Conservation (phyloP, 176 grass and related monocot genomes). For the Musa beccarii region DNA sequence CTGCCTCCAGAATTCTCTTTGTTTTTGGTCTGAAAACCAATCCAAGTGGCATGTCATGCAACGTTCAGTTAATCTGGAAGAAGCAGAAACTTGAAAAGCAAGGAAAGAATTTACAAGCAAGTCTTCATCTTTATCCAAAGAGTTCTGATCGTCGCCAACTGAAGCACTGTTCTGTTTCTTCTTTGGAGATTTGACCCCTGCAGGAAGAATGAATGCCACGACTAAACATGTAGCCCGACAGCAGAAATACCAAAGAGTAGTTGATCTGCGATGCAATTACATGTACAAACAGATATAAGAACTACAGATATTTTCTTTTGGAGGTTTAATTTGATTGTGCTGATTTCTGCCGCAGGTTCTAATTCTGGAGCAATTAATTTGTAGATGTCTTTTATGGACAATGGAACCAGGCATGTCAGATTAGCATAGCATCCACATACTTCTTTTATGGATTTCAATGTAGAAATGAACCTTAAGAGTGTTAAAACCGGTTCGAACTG, state of each 20-base stretch:
- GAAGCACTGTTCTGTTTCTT: constrained; percentile 8
- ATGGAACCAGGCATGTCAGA: too few species aligned
- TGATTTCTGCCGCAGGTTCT: neutral
- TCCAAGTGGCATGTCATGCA: neutral
- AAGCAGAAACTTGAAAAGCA: neutral
- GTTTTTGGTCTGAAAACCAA: constrained; percentile 23
- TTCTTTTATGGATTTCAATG: too few species aligned
- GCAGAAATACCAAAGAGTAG: neutral
- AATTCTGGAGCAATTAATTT: too few species aligned
- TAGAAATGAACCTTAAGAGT: too few species aligned
- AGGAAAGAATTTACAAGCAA: constrained; percentile 16
- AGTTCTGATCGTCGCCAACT: neutral
- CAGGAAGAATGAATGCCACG: constrained; percentile 13
- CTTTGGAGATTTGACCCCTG: constrained; percentile 45
- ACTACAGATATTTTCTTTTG: neutral
- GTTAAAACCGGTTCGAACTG: too few species aligned
- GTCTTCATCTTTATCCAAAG: constrained; percentile 26
- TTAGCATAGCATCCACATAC: too few species aligned
- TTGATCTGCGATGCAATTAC: neutral
- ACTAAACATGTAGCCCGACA: neutral
- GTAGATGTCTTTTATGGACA: too few species aligned
- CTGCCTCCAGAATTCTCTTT: constrained; percentile 15
- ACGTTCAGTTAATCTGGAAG: neutral
- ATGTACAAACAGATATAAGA: neutral
- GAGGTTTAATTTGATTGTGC: neutral